phyloP scores from a whole-genome alignment of 2,329 filamentous ascomycete genomes.

The Pyrenophora seminiperda region DNA sequence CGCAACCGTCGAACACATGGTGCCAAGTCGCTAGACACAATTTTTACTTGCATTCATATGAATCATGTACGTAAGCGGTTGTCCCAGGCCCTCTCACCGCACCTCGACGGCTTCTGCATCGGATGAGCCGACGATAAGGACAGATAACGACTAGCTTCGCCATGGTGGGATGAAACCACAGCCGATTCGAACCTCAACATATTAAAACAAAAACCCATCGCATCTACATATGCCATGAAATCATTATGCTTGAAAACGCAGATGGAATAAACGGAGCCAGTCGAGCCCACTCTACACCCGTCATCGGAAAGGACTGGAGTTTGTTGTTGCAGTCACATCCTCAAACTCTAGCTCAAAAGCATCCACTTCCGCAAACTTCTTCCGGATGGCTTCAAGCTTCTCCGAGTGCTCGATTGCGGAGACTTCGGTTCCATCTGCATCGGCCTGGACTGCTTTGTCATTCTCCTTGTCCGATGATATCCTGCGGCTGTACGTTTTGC shows the following conservation, averaged over 20 bases:
- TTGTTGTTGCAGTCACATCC: slow-evolving; percentile 50
- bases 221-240: slow-evolving; percentile 4
- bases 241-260: slow-evolving; percentile 10
- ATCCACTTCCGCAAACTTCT: slow-evolving; percentile 58
- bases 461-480: slow-evolving; percentile 53
- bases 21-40: slow-evolving; percentile 19
- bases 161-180: not conserved
- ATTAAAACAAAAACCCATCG: slow-evolving; percentile 8
- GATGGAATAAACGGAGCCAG: not conserved
- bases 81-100: slow-evolving; percentile 1
- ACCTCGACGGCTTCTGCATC: not conserved
- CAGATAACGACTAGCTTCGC: slow-evolving; percentile 26
- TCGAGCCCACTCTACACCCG: not conserved
- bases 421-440: slow-evolving; percentile 33
- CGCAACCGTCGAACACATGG: slow-evolving; percentile 9
- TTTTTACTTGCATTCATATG: slow-evolving; percentile 7
- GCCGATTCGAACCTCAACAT: not conserved
- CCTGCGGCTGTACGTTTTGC: slow-evolving; percentile 43
- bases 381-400: slow-evolving; percentile 51
- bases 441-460: slow-evolving; percentile 31
- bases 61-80: slow-evolving; percentile 15
- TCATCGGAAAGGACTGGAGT: slow-evolving; percentile 50
- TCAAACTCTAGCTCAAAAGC: slow-evolving; percentile 59
- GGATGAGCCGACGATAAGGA: slow-evolving; percentile 24
- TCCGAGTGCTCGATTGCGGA: slow-evolving; percentile 34